phyloP scores from a whole-genome alignment of 495 filamentous ascomycete genomes.

The Lophiotrema nucula region DNA sequence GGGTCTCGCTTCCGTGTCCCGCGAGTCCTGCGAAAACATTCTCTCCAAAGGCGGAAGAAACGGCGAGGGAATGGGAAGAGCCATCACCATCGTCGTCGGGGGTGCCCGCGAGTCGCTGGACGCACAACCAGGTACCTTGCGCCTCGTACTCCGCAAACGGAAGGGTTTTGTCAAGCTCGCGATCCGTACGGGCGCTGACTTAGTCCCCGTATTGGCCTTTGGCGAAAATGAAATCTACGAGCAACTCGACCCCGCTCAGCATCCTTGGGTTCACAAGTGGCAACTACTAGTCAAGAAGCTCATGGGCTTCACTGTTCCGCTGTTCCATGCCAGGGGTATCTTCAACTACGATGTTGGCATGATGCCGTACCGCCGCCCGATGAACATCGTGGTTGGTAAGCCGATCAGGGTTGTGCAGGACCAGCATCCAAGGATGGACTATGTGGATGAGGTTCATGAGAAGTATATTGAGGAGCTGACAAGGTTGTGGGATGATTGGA shows the following conservation, averaged over 20 bases:
- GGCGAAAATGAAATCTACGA: slow-evolving; percentile 97
- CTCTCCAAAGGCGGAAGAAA: slow-evolving; percentile 74
- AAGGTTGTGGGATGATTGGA: slow-evolving; percentile 83
- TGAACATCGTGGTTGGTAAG: slow-evolving; percentile 85
- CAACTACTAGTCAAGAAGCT: slow-evolving; percentile 80
- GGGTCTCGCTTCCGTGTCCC: slow-evolving; percentile 84
- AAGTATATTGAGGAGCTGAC: slow-evolving; percentile 75
- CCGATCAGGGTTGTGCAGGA: slow-evolving; percentile 70
- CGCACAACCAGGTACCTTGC: slow-evolving; percentile 70
- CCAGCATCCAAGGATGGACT: slow-evolving; percentile 61
- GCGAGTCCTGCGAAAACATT: slow-evolving; percentile 84
- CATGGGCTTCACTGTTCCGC: slow-evolving; percentile 88
- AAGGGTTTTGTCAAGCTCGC: slow-evolving; percentile 95
- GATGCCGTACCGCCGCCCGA: slow-evolving; percentile 83
- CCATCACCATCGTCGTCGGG: slow-evolving; percentile 93
- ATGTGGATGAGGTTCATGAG: slow-evolving; percentile 76
- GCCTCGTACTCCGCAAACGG: slow-evolving; percentile 73
- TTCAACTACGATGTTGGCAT: slow-evolving; percentile 97
- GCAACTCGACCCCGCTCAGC: slow-evolving; percentile 67
- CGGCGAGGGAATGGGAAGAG: slow-evolving; percentile 87
- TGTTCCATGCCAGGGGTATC: slow-evolving; percentile 86
- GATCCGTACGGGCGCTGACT: slow-evolving; percentile 81
- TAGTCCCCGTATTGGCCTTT: slow-evolving; percentile 88
- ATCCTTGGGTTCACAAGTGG: slow-evolving; percentile 69
- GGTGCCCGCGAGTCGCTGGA: slow-evolving; percentile 90